Evolutionary conservation across 1,139 yeast genomes (phyloP).

Genomic region (Chernovozyma sophiae-reginae): DNA sequence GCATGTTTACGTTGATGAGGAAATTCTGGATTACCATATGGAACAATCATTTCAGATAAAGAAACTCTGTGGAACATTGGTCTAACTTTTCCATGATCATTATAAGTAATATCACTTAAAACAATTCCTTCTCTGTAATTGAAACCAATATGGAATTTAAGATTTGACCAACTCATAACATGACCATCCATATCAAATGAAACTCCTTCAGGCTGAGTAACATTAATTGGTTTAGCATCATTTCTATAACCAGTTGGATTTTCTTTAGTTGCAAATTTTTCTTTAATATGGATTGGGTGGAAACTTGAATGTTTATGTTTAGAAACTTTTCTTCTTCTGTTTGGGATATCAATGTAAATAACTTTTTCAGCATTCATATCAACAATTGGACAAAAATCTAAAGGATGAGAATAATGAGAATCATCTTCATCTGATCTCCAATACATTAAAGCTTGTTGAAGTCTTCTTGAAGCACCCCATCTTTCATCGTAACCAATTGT

Average conservation of each 20-base stretch:
- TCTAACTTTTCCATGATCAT: conserved; percentile 68
- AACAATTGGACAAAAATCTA: conserved; percentile 79
- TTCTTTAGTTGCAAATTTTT: conserved; percentile 50
- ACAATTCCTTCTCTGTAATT: conserved; percentile 85
- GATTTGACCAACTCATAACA: conserved; percentile 73
- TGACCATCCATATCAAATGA: conserved; percentile 69
- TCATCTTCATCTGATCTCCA: conserved; percentile 76
- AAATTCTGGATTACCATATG: conserved; percentile 74
- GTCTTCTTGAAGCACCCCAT: conserved; percentile 72
- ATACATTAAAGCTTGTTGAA: conserved; percentile 79
- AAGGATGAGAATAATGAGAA: conserved; percentile 78
- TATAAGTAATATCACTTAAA: conserved; percentile 65
- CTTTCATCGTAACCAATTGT: conserved; percentile 82
- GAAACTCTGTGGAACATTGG: conserved; percentile 77
- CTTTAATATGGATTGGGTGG: conserved; percentile 60
- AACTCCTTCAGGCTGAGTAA: conserved; percentile 79
- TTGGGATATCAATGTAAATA: conserved; percentile 69
- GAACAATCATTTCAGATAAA: conserved; percentile 79
- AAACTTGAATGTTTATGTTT: conserved; percentile 64
- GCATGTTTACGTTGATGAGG: conserved; percentile 86
- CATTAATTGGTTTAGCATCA: conserved; percentile 58
- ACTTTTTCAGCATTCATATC: conserved; percentile 69
- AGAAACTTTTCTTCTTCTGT: conserved; percentile 68
- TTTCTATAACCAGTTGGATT: conserved; percentile 55
- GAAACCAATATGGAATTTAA: conserved; percentile 73